Evolutionary conservation across 78 protist genomes (phyloP).

Genomic region (Speleostelium caveatum): DNA sequence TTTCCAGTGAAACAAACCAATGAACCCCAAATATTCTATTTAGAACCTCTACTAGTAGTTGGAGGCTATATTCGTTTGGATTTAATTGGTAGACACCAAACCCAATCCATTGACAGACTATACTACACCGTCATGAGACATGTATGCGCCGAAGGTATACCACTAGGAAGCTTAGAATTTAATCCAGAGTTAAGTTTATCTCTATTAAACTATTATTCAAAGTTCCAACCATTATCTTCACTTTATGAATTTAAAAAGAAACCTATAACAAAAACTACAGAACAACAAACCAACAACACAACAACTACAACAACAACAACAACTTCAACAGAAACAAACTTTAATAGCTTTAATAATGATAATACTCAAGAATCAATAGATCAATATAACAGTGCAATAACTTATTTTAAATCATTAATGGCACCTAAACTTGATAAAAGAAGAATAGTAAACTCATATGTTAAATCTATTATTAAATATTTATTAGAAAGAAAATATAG

Average conservation of each 20-base stretch:
- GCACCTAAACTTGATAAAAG: conserved; percentile 36
- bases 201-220: conserved; percentile 17
- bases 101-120: conserved; percentile 27
- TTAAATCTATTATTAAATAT: conserved; percentile 13
- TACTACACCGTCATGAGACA: conserved; percentile 43
- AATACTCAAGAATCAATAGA: neutral
- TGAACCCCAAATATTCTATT: conserved; percentile 41
- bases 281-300: neutral
- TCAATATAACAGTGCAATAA: neutral
- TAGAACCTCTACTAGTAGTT: conserved; percentile 42
- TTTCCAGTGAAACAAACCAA: conserved; percentile 37
- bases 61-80: conserved; percentile 56
- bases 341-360: too few species aligned
- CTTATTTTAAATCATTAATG: neutral
- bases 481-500: conserved; percentile 22
- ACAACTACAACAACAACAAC: neutral
- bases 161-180: conserved; percentile 28
- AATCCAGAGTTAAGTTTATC: conserved; percentile 12
- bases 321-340: too few species aligned
- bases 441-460: neutral
- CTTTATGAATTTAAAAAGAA: too few species aligned
- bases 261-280: too few species aligned
- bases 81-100: conserved; percentile 48
- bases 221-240: neutral
- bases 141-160: conserved; percentile 41